Base-by-base conservation (phyloP, 1,139 yeast species). In the Magnusiomyces ingens region DNA sequence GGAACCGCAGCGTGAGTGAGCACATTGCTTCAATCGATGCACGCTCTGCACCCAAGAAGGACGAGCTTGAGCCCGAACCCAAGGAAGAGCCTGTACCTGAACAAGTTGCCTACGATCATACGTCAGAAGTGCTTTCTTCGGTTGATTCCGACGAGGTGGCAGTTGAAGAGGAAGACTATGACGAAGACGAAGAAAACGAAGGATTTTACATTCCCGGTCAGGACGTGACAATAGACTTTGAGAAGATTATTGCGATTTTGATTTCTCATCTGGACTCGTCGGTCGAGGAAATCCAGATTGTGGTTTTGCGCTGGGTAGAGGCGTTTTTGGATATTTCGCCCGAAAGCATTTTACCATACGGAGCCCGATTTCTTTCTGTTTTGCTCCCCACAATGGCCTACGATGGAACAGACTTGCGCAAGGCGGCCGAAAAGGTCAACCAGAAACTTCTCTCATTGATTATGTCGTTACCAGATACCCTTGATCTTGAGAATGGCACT, bases 291-390 rank as follows among this genome's bases (percentile, higher is more conserved):
- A 85, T 91, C 50, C 95, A 89, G 66, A 70, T 84, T 36, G 88
- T 87, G 12, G 89, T 88, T 0, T 73, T 93, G 51, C 81, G 81
- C 53, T 94, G 99, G 99, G 71, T 94, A 19, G 84, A 82, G 53
- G 83, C 84, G 21, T 74, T 93, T 45, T 69, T 94, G 42, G 81
- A 79, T 22, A 82, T 91, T 13, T 82, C 94, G 0, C 94, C 98
- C 0, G 74, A 77, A 21, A 85, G 91, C 51, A 83, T 93, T 58
- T 74, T 87, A 38, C 81, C 85, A 38, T 83, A 77, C 55, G 74
- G 81, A 49, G 83, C 89, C 3, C 76, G 82, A 53, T 67, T 84
- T 15, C 64, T 84, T 32, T 72, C 84, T 1, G 77, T 81, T 1
- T 65, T 84, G 41, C 68, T 84, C 45, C 79, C 84, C 17, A 74